These are phyloP conservation scores for Dichotomocladium elegans DNA, from an alignment of 371 early-diverging fungal genomes.

Conservation along the genomic window DNA sequence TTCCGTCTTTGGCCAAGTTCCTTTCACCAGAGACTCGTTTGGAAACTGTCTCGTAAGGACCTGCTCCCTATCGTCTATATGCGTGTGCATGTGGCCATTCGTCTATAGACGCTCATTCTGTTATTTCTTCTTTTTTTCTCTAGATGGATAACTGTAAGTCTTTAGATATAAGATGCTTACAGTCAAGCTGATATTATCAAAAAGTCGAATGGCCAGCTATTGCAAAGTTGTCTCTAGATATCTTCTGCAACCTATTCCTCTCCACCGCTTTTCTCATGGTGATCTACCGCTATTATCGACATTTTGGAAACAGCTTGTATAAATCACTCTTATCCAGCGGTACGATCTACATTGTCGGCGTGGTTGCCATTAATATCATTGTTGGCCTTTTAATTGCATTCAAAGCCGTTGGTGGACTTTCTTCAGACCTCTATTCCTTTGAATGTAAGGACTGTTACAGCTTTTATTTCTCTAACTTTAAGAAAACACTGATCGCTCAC, in stretches of 20 bases:
- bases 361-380: conserved; percentile 35
- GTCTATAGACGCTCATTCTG: no score
- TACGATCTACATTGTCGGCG: conserved; percentile 28
- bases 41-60: conserved; percentile 37
- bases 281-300: conserved; percentile 31
- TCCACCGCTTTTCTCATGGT: conserved; percentile 36
- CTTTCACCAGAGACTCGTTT: conserved; percentile 24
- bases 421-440: conserved; percentile 41
- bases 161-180: not conserved
- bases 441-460: conserved; percentile 27
- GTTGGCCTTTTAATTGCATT: conserved; percentile 34
- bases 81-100: no score
- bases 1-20: conserved; percentile 26
- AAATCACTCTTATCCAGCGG: conserved; percentile 35
- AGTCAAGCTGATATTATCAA: not conserved
- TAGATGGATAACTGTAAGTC: conserved; percentile 34
- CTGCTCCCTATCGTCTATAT: not conserved
- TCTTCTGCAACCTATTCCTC: conserved; percentile 36
- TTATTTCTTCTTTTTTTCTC: not conserved
- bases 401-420: conserved; percentile 29
- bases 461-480: no score
- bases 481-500: not conserved
- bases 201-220: conserved; percentile 47
- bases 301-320: conserved; percentile 30
- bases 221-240: conserved; percentile 39